phyloP scores from a whole-genome alignment of 1,284 basidiomycete species.

The Volvariella volvacea region DNA sequence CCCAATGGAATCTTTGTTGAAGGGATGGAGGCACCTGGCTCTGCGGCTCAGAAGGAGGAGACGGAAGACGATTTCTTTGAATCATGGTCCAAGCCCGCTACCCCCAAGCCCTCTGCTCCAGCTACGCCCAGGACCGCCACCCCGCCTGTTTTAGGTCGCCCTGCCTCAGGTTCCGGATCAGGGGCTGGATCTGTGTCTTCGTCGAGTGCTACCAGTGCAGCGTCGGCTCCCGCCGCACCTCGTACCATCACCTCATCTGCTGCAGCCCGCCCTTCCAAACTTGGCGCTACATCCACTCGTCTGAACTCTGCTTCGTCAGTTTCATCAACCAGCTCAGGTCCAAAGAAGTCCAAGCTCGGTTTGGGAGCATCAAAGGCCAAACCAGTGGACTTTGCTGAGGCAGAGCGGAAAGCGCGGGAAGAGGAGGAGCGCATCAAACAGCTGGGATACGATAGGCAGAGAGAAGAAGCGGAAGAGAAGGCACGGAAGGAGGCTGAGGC shows the following conservation, averaged over 20 bases:
- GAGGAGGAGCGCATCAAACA: slow-evolving; percentile 88
- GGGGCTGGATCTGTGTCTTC: slow-evolving; percentile 6
- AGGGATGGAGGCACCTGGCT: slow-evolving; percentile 51
- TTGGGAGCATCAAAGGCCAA: slow-evolving; percentile 83
- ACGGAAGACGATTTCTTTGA: slow-evolving; percentile 91
- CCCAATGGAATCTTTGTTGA: slow-evolving; percentile 77
- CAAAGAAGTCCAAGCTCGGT: slow-evolving; percentile 69
- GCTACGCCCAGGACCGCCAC: slow-evolving; percentile 41
- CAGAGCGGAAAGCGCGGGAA: slow-evolving; percentile 80
- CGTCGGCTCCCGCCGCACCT: slow-evolving; percentile 30
- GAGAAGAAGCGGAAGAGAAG: slow-evolving; percentile 69
- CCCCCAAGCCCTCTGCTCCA: slow-evolving; percentile 46
- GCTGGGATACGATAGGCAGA: slow-evolving; percentile 81
- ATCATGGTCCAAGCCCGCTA: slow-evolving; percentile 85
- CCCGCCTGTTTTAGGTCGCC: slow-evolving; percentile 52
- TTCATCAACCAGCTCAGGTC: slow-evolving; percentile 23
- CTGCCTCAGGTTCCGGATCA: slow-evolving; percentile 34
- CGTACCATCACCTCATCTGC: slow-evolving; percentile 64
- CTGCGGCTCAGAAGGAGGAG: slow-evolving; percentile 35
- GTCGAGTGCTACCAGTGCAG: slow-evolving; percentile 23
- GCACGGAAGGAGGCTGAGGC: slow-evolving; percentile 47
- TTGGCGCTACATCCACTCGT: slow-evolving; percentile 43
- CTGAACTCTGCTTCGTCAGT: slow-evolving; percentile 42
- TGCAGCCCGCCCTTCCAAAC: slow-evolving; percentile 25
- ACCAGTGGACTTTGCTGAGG: slow-evolving; percentile 87